Evolutionary conservation across 371 early-diverging fungal species (phyloP).

Genomic region (Saksenaea vasiformis): DNA sequence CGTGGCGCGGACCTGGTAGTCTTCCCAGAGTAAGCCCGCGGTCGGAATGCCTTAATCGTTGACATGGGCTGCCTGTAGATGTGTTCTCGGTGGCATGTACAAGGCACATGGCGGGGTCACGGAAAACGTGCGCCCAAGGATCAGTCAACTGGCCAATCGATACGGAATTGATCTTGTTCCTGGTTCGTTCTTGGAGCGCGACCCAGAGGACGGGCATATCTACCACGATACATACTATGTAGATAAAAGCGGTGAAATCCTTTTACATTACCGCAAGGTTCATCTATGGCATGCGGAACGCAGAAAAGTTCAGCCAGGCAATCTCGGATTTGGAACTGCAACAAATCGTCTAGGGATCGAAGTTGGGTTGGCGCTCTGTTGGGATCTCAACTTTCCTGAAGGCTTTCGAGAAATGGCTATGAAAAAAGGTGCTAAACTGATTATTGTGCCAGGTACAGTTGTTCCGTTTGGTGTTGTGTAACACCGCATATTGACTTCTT

Average conservation of each 20-base stretch:
- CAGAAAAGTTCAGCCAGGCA: constrained; percentile 18
- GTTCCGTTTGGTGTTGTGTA: too few species aligned
- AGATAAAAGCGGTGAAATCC: constrained; percentile 31
- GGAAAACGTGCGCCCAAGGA: constrained; percentile 10
- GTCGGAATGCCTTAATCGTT: neutral
- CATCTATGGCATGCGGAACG: constrained; percentile 46
- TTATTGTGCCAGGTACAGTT: constrained; percentile 35
- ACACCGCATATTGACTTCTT: neutral
- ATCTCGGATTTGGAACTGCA: constrained; percentile 19
- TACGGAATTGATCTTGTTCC: constrained; percentile 39
- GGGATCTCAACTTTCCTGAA: constrained; percentile 40
- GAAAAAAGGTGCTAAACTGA: constrained; percentile 30
- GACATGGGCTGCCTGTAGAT: neutral
- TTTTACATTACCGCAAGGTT: constrained; percentile 35
- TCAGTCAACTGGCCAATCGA: constrained; percentile 19
- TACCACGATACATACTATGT: constrained; percentile 40
- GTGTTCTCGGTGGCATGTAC: constrained; percentile 20
- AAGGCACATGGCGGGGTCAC: neutral
- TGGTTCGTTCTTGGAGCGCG: constrained; percentile 33
- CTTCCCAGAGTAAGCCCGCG: constrained; percentile 28
- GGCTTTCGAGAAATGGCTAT: constrained; percentile 34
- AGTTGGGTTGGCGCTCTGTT: constrained; percentile 38
- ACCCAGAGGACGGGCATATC: constrained; percentile 21
- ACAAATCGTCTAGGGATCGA: constrained; percentile 38
- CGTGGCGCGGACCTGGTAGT: constrained; percentile 19